Base-by-base conservation (phyloP, 164 flowering plant genomes). In the Liquidambar formosana region DNA sequence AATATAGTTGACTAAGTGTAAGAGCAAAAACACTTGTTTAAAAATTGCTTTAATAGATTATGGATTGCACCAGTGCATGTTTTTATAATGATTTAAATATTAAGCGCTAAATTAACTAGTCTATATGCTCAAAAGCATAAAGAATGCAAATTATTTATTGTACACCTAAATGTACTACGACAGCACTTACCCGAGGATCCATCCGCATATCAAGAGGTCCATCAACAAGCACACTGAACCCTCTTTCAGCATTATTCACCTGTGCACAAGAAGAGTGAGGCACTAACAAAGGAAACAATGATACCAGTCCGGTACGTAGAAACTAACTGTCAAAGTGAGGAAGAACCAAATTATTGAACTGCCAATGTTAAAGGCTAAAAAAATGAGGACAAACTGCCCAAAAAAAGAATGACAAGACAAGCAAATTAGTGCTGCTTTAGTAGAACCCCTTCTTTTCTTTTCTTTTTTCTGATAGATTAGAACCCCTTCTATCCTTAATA, bases 151-250 rank as follows among this genome's bases (percentile, higher is more conserved):
- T 13, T 28, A 67, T 21, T 11, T 33, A 48, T 27, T n/a, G n/a
- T 52, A 43, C 13, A 47, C 27, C 53, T 18, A 25, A 58, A 26
- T 1, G 19, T 15, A 14, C 13, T 27, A 69, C 46, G 51, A 13
- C 63, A 69, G 61, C 12, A 9, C 61, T 63, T 65, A 93, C 99
- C 94, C 78, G 81, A 63, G 95, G 91, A 82, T 93, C 83, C 98
- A 96, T 93, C 21, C 99, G 86, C 99, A 96, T 96, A 76, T 96
- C 99, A 74, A 96, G 94, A 54, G 99, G 99, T 33, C 98, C 99
- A 74, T 89, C 73, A 62, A 59, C 74, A 71, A 91, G 94, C 61
- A 93, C 84, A 72, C 97, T 89, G 73, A 96, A 96, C 26, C 99
- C 99, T 83, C 99, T 89, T 57, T 80, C 79, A 48, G 89, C 82